Evolutionary conservation across 306 rosid genomes (phyloP).

Genomic region (Cucumis cinereus): DNA sequence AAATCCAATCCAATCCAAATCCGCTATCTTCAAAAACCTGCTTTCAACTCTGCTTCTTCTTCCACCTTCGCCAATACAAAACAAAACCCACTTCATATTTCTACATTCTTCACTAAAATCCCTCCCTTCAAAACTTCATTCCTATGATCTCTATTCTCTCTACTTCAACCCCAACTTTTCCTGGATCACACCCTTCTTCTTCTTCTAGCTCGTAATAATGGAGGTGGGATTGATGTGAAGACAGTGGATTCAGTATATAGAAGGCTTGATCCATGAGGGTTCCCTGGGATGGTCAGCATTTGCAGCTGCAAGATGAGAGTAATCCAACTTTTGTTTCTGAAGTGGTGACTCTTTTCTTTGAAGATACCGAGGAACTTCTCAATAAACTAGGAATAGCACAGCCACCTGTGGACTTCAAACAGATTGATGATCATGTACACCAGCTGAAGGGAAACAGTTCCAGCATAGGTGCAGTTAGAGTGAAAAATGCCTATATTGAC

Average conservation of each 20-base stretch:
- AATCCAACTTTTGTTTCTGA: slow-evolving; percentile 90
- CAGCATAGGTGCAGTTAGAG: slow-evolving; percentile 14
- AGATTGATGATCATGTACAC: slow-evolving; percentile 88
- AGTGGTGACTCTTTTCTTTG: slow-evolving; percentile 76
- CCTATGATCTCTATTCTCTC: too few species aligned
- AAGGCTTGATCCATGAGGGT: slow-evolving; percentile 63
- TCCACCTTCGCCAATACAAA: background rate
- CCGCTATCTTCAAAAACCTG: background rate
- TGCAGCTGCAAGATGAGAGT: slow-evolving; percentile 93
- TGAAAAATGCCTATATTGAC: too few species aligned
- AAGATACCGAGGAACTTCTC: slow-evolving; percentile 92
- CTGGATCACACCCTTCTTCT: too few species aligned
- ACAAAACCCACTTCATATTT: background rate
- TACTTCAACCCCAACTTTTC: too few species aligned
- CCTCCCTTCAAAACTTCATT: background rate
- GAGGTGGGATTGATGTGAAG: slow-evolving; percentile 88
- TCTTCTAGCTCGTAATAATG: slow-evolving; percentile 23
- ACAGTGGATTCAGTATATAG: slow-evolving; percentile 70
- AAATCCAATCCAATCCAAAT: background rate
- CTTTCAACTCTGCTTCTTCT: background rate
- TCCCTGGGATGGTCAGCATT: slow-evolving; percentile 68
- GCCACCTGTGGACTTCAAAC: slow-evolving; percentile 59
- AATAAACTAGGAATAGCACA: slow-evolving; percentile 71
- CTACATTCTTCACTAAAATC: background rate
- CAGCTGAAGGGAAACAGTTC: slow-evolving; percentile 97